Percentiles rank a stretch among this genome's conserved stretches.
phyloP scores from a whole-genome alignment of 352 stramenopile species.

The Aphanomyces stellatus region DNA sequence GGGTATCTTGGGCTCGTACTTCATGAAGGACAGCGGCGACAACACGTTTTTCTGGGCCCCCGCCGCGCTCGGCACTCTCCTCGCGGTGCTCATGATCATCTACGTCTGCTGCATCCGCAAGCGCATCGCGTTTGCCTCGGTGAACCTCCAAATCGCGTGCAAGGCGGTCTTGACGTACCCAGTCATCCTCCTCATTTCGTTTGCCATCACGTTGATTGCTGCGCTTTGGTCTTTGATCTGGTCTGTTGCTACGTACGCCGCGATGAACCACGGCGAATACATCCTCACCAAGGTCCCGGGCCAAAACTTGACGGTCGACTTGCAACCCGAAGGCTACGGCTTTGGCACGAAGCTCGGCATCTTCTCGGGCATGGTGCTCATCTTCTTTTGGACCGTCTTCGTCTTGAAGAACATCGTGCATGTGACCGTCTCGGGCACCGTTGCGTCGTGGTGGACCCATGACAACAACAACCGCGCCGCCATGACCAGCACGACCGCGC shows the following conservation, averaged over 20 bases:
- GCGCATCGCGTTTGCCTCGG: constrained; percentile 64
- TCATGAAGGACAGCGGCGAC: constrained; percentile 35
- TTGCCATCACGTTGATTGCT: constrained; percentile 61
- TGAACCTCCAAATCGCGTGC: constrained; percentile 73
- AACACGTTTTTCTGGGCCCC: constrained; percentile 38
- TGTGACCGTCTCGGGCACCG: constrained; percentile 67
- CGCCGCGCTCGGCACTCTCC: constrained; percentile 31
- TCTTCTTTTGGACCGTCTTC: constrained; percentile 73
- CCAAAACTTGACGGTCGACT: constrained; percentile 53
- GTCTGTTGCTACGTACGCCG: constrained; percentile 55
- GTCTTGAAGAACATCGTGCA: constrained; percentile 79
- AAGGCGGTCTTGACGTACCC: constrained; percentile 64
- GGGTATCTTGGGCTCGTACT: constrained; percentile 31
- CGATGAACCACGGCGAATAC: constrained; percentile 46
- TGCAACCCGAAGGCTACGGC: constrained; percentile 28
- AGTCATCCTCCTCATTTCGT: constrained; percentile 55
- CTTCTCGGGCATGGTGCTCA: constrained; percentile 53
- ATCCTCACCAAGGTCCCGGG: constrained; percentile 41
- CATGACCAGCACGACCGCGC: constrained; percentile 41
- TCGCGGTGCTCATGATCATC: constrained; percentile 33
- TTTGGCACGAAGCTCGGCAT: constrained; percentile 17
- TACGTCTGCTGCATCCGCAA: constrained; percentile 49
- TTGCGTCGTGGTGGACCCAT: constrained; percentile 83
- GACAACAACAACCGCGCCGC: constrained; percentile 35
- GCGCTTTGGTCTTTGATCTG: constrained; percentile 71